Percentiles rank a stretch among this genome's conserved stretches.
These are phyloP conservation scores for Apiospora koreana DNA, from an alignment of 2,329 filamentous ascomycete genomes.

Conservation along the genomic window DNA sequence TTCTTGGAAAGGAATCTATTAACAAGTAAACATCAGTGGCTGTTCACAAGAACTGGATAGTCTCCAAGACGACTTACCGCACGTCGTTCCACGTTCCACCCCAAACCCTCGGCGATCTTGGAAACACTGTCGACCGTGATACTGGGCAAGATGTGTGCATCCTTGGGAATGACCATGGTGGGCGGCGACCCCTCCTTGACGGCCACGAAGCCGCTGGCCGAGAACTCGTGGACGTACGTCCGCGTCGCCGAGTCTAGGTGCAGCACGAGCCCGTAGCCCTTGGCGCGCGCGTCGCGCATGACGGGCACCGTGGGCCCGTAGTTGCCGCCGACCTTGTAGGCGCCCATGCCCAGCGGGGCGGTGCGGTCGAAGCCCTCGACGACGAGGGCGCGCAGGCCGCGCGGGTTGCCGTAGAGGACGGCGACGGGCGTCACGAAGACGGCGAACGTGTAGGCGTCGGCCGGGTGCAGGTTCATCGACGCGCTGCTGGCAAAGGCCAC, in stretches of 20 bases:
- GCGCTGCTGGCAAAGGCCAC: slow-evolving; percentile 64
- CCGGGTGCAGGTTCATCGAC: slow-evolving; percentile 57
- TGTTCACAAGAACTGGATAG: too few species aligned
- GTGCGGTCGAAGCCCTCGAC: slow-evolving; percentile 70
- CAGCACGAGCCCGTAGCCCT: slow-evolving; percentile 67
- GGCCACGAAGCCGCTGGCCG: slow-evolving; percentile 58
- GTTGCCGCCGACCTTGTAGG: slow-evolving; percentile 69
- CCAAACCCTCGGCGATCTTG: too few species aligned
- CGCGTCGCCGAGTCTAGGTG: slow-evolving; percentile 68
- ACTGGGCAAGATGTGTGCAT: too few species aligned
- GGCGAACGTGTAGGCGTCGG: slow-evolving; percentile 64
- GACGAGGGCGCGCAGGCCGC: slow-evolving; percentile 64
- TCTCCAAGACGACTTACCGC: too few species aligned
- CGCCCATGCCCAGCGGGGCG: slow-evolving; percentile 66
- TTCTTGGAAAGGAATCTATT: too few species aligned
- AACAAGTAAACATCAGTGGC: too few species aligned
- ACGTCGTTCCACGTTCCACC: too few species aligned
- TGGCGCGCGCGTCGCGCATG: slow-evolving; percentile 59
- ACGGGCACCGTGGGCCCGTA: slow-evolving; percentile 46
- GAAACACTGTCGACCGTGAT: too few species aligned
- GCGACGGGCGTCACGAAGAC: slow-evolving; percentile 63
- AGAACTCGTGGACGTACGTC: slow-evolving; percentile 68
- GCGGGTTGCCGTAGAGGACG: slow-evolving; percentile 65
- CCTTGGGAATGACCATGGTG: too few species aligned
- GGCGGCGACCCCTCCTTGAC: too few species aligned